A percentile compares a stretch with the other conserved stretches of the same genome.
Conservation (phyloP, 331 rosid genomes). For the Malus hybrid region DNA sequence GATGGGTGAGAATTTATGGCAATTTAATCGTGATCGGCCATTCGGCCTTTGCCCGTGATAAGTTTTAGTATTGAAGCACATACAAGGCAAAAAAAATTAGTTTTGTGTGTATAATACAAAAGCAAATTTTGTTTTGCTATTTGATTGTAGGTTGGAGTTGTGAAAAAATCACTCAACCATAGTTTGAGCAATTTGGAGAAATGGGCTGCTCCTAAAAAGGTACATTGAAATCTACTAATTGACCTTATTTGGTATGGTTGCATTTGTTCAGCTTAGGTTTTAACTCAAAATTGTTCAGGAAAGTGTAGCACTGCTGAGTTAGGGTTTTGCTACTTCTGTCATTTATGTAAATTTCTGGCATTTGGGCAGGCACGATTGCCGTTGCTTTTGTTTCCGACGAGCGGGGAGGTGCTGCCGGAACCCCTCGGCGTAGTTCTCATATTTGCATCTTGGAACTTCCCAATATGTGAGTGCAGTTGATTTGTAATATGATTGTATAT, state of each 20-base stretch:
- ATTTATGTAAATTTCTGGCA: background rate
- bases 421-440: conserved; percentile 86
- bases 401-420: conserved; percentile 58
- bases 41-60: too few species aligned
- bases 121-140: background rate
- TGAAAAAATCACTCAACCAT: conserved; percentile 40
- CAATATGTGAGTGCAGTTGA: conserved; percentile 56
- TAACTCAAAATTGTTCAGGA: background rate
- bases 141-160: conserved; percentile 57
- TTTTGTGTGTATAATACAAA: too few species aligned
- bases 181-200: conserved; percentile 43
- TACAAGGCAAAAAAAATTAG: too few species aligned
- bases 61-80: too few species aligned
- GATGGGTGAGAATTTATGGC: too few species aligned
- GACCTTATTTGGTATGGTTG: too few species aligned
- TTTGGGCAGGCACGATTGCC: conserved; percentile 49
- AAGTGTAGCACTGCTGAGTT: background rate
- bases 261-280: too few species aligned
- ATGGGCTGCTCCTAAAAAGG: conserved; percentile 79
- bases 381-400: conserved; percentile 57
- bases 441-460: conserved; percentile 85
- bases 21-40: too few species aligned
- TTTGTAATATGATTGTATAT: background rate
- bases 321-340: background rate
- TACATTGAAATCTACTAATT: background rate